Evolutionary conservation across 2,329 filamentous ascomycete genomes (phyloP), one percentile per base, ranked within the genome.

Genomic region (Colletotrichum echinochloae): DNA sequence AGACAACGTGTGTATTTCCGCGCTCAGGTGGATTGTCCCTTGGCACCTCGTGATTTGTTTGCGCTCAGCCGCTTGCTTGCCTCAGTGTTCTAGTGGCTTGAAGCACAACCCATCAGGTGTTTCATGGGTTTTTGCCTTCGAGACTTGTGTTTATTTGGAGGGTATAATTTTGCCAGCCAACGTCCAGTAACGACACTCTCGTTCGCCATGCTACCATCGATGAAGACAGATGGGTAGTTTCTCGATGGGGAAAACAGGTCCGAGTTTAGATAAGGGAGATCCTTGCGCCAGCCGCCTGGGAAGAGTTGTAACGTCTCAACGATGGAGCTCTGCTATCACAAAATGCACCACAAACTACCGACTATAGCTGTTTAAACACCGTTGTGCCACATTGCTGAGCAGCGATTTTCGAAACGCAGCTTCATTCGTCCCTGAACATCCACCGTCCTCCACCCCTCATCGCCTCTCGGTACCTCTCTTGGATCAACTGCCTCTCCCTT

Each of bases 391-490:
- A 18, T 39, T 12, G 5, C 16, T 7, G 6, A 49, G 28, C 2
- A 37, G 3, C 14, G 16, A 16, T 23, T 33, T 3, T 51, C 33
- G 23, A 35, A 35, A 28, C 23, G 23, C 59, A n/a, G 30, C 11
- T 30, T 73, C 78, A 92, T 79, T 97, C 95, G 79, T 98, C 95
- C 73, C 89, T 88, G 77, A 97, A 98, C 7, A 92, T 79, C 91
- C 93, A 98, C 72, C 87, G 85, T 0, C 95, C 95, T 6, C 89
- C 90, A 2, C 88, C 87, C 39, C 91, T 88, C 88, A 94, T 92
- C 1, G 96, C 95, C 78, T 98, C 94, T 60, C 90, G 86, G 81
- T 94, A 92, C 76, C 94, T 88, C 76, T 93, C 90, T 73, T 90
- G 87, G 1, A 98, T 85, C 66, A 89, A 86, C 60, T 89, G 84